Evolutionary conservation across 768 basidiomycete species (phyloP), one percentile per base, ranked within the genome.

Genomic region (Terana coerulea): DNA sequence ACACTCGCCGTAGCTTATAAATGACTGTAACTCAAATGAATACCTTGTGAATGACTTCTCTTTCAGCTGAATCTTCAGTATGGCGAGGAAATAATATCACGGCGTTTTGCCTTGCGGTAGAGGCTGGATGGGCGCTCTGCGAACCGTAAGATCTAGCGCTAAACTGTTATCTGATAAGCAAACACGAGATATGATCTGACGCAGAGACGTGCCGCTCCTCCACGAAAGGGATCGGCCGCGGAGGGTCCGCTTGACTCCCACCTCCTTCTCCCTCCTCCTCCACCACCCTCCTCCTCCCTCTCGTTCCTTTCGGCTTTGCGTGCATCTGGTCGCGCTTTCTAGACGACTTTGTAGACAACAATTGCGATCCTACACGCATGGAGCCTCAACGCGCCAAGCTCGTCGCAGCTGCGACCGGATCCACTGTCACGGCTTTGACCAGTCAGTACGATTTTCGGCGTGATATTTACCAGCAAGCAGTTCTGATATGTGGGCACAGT

Each of bases 351-450:
- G 19, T 14, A 22, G 37, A 39, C 24, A 19, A 39, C 17, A 39
- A 11, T 3, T 39, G n/a, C n/a, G n/a, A n/a, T 17, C 22, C 30
- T 42, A 17, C 30, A 8, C 28, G 30, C 37, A 87, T 90, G 88
- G 83, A 88, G 58, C 77, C 81, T 47, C 82, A 88, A 65, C 73
- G 82, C 52, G 90, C 91, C 59, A 91, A 91, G 68, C 74, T 90
- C 62, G 72, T 85, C 61, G 91, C 88, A 19, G 91, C 88, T 1
- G 82, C 87, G 30, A 79, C 81, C 37, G 91, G 91, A 45, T 85
- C 91, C 12, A 83, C 84, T 26, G 63, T 92, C 69, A 93, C 91
- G 11, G 88, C 88, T 3, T 69, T 93, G 31, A 91, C 91, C 6
- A 93, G 91, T 89, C 63, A 33, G 82, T 70, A 4, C 9, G 11